These are phyloP conservation scores for Coleophoma eucalyptorum DNA, from an alignment of 2,329 filamentous ascomycete genomes.

Conservation along the genomic window DNA sequence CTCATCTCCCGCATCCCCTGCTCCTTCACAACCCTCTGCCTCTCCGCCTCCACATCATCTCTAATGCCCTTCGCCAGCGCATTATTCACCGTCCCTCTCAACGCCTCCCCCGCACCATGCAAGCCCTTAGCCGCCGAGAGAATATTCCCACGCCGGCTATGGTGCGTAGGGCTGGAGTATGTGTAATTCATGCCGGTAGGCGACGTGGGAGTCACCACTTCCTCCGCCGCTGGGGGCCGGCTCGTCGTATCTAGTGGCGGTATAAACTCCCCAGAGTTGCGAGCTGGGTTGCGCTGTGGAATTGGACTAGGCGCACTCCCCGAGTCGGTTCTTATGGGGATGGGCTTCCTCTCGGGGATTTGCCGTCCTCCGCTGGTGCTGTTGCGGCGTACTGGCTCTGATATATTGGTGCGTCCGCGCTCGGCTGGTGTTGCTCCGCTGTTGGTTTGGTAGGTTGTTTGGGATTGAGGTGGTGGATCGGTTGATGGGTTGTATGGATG, in stretches of 20 bases:
- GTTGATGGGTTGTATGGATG: constrained; percentile 19
- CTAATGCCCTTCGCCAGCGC: constrained; percentile 13
- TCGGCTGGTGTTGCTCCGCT: neutral
- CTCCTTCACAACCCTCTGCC: constrained; percentile 14
- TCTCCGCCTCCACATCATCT: constrained; percentile 17
- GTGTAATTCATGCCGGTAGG: neutral
- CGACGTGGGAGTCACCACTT: neutral
- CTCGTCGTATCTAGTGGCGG: neutral
- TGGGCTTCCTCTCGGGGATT: constrained; percentile 11
- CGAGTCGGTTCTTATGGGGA: neutral
- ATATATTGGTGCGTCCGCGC: neutral
- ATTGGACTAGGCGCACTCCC: constrained; percentile 4
- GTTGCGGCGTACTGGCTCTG: neutral
- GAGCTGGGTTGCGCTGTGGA: neutral
- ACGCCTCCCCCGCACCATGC: constrained; percentile 17
- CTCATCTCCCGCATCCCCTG: constrained; percentile 16
- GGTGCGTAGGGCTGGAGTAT: neutral
- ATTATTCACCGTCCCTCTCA: constrained; percentile 16
- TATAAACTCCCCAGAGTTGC: neutral
- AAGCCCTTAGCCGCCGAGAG: constrained; percentile 13
- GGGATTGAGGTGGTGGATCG: constrained; percentile 18
- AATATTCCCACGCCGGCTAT: constrained; percentile 1
- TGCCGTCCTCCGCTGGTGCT: constrained; percentile 7
- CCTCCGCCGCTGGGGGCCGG: neutral
- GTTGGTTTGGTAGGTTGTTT: constrained; percentile 11